Percentiles rank a stretch among this genome's conserved stretches.
Conservation (phyloP, 2,329 filamentous ascomycete species). For the Hypoxylon sp. region DNA sequence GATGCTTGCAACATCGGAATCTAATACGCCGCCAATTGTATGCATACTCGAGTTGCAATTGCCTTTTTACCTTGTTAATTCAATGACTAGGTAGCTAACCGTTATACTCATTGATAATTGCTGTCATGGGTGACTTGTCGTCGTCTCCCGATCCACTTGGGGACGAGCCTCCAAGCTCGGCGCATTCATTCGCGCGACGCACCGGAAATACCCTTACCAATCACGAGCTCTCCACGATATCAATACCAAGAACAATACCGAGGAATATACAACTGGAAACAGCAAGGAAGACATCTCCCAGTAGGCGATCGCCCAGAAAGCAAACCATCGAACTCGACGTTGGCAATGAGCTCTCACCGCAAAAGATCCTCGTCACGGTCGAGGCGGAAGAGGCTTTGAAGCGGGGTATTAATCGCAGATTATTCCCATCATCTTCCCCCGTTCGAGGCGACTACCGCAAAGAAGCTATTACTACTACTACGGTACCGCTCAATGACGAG, state of each 20-base stretch:
- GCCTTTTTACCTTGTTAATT: constrained; percentile 8
- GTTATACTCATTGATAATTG: constrained; percentile 43
- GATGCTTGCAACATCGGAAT: constrained; percentile 20
- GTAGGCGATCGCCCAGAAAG: constrained; percentile 64
- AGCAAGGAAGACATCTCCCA: constrained; percentile 55
- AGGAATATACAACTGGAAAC: constrained; percentile 31
- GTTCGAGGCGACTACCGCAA: constrained; percentile 55
- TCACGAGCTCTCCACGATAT: constrained; percentile 55
- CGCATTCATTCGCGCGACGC: constrained; percentile 45
- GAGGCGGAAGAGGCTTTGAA: constrained; percentile 58
- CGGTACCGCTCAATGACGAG: constrained; percentile 61
- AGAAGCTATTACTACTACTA: constrained; percentile 61
- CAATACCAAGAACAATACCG: constrained; percentile 58
- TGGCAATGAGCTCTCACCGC: constrained; percentile 63
- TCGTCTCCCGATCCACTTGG: constrained; percentile 55
- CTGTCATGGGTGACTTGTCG: constrained; percentile 49
- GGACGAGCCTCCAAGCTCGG: constrained; percentile 48
- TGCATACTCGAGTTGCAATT: constrained; percentile 25
- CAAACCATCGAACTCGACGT: constrained; percentile 70
- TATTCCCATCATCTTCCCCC: constrained; percentile 57
- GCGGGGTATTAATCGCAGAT: constrained; percentile 52
- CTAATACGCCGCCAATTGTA: constrained; percentile 31
- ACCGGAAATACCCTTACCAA: constrained; percentile 39
- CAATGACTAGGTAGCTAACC: constrained; percentile 22
- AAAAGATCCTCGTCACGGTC: constrained; percentile 68